Base-by-base conservation (phyloP, 345 rosid species). In the Angophora floribunda region DNA sequence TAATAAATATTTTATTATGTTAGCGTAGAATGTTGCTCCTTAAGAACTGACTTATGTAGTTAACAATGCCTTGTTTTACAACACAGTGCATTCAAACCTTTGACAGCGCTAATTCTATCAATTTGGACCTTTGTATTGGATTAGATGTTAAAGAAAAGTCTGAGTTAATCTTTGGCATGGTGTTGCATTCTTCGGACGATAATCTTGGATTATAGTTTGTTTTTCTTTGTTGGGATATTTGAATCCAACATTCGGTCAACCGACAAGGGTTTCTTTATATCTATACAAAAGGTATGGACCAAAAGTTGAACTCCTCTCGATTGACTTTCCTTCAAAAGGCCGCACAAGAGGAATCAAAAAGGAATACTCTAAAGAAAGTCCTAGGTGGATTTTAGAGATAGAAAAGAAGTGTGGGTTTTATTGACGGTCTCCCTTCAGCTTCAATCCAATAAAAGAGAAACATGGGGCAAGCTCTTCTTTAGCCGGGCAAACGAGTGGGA, bases 401-500 rank as follows among this genome's bases (percentile, higher is more conserved):
- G 28, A 55, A 55, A 9, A 8, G 22, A 55, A 55, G 61, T 55
- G 13, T 22, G 61, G 61, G 1, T 22, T 55, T 22, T 22, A 0
- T 22, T 55, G 17, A 21, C 61, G 9, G 1, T 55, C 0, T 55
- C 24, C 61, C 61, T 22, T 22, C 6, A 55, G 13, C 6, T 22
- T 11, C 61, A 22, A 22, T 22, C 13, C 0, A 28, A 55, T 2
- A 55, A 55, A 55, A 6, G 1, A 57, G 61, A 26, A 55, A 22
- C 61, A 55, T 8, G 61, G 61, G 61, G 28, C 11, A 55, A 55
- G 28, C 61, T 55, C 61, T 55, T 55, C 61, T 55, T 55, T 55
- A 22, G 61, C 13, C 0, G 3, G 13, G 61, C 61, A 8, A 11
- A 22, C 0, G 28, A 55, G 0, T 0, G 28, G 61, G 26, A 22